Evolutionary conservation across 2,329 filamentous ascomycete species (phyloP).

Genomic region (Talaromyces islandicus): DNA sequence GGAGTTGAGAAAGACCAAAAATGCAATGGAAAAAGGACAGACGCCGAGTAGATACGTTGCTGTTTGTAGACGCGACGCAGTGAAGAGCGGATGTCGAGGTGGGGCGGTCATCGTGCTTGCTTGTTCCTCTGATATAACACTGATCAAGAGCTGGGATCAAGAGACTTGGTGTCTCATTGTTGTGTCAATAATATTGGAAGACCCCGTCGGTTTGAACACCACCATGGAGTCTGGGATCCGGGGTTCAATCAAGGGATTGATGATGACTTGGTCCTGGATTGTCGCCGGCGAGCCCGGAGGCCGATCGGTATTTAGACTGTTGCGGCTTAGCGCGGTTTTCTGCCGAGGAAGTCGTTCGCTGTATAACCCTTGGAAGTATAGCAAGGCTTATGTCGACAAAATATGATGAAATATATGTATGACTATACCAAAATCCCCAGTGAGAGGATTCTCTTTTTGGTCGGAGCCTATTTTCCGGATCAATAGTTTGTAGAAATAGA

Average conservation of each 20-base stretch:
- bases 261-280: neutral
- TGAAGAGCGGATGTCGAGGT: constrained; percentile 39
- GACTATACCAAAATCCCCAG: no score
- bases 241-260: neutral
- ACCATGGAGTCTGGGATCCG: neutral
- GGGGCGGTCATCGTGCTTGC: constrained; percentile 21
- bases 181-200: neutral
- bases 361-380: no score
- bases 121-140: neutral
- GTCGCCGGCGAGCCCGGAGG: neutral
- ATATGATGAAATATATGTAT: no score
- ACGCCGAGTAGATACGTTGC: constrained; percentile 57
- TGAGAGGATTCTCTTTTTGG: no score
- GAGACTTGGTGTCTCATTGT: neutral
- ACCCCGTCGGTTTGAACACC: neutral
- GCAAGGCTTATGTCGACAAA: no score
- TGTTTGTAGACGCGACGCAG: constrained; percentile 52
- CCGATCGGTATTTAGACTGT: neutral
- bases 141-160: neutral
- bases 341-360: no score
- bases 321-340: no score
- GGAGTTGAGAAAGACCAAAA: constrained; percentile 61
- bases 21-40: constrained; percentile 60
- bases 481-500: no score
- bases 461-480: no score